Conservation (phyloP, 108 stramenopile species). For the Stephanodiscus minutulus region DNA sequence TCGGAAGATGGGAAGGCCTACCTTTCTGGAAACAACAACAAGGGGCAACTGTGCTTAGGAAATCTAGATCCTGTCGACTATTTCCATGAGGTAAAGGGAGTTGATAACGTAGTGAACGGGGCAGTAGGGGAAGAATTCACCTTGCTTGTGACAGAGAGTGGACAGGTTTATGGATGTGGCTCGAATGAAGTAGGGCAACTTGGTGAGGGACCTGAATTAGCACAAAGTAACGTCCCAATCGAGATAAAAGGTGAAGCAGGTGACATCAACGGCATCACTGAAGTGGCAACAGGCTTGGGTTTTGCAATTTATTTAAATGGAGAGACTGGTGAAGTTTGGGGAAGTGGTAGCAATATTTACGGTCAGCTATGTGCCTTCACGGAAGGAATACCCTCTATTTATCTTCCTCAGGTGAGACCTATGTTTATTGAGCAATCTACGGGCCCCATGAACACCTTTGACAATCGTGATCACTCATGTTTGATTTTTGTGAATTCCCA, state of each 20-base stretch:
- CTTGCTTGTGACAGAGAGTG: constrained; percentile 41
- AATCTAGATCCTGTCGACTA: constrained; percentile 13
- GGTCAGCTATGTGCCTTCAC: constrained; percentile 43
- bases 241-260: constrained; percentile 18
- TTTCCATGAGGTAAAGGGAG: constrained; percentile 20
- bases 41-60: constrained; percentile 44
- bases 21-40: constrained; percentile 39
- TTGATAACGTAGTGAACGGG: constrained; percentile 14
- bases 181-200: constrained; percentile 58
- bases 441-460: not conserved
- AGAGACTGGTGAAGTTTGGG: constrained; percentile 10
- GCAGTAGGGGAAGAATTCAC: constrained; percentile 51
- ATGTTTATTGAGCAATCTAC: not conserved
- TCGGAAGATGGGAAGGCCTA: constrained; percentile 36
- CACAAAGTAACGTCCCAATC: constrained; percentile 8
- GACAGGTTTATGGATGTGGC: constrained; percentile 53
- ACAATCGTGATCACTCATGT: not conserved
- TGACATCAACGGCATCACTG: constrained; percentile 3
- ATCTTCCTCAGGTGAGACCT: constrained; percentile 5
- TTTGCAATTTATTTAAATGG: constrained; percentile 27
- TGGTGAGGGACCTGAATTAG: constrained; percentile 27
- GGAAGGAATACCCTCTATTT: not conserved
- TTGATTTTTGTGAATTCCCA: not conserved
- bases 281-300: constrained; percentile 28
- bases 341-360: constrained; percentile 39